Evolutionary conservation across 768 basidiomycete genomes (phyloP).

Genomic region (Leccinum uliginosum): DNA sequence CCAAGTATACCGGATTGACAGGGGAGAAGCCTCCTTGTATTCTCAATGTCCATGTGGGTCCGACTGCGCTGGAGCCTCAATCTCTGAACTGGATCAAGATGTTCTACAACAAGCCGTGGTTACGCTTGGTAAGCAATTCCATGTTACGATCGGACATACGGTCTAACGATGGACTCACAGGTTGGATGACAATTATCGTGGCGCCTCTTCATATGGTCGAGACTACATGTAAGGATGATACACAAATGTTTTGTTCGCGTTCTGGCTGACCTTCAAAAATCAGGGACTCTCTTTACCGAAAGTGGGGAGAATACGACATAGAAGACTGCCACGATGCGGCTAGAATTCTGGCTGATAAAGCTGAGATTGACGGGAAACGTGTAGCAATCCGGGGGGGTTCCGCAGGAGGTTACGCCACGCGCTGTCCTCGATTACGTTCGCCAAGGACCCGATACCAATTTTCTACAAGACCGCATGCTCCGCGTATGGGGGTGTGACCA

Average conservation of each 20-base stretch:
- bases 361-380: background rate
- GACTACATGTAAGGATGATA: slow-evolving; percentile 43
- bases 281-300: slow-evolving; percentile 48
- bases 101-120: slow-evolving; percentile 66
- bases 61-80: slow-evolving; percentile 45
- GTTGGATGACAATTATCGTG: slow-evolving; percentile 73
- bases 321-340: slow-evolving; percentile 48
- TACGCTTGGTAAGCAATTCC: slow-evolving; percentile 52
- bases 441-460: slow-evolving; percentile 45
- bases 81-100: slow-evolving; percentile 50
- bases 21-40: slow-evolving; percentile 65
- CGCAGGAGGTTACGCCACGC: slow-evolving; percentile 67
- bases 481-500: slow-evolving; percentile 59
- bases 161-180: slow-evolving; percentile 28
- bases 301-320: slow-evolving; percentile 69
- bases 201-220: slow-evolving; percentile 69
- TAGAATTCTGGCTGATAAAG: background rate
- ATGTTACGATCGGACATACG: background rate
- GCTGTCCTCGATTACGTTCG: slow-evolving; percentile 44
- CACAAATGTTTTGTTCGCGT: too few relatives aligned
- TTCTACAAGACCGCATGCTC: slow-evolving; percentile 56
- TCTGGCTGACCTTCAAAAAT: slow-evolving; percentile 3
- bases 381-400: background rate
- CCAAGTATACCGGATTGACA: slow-evolving; percentile 41
- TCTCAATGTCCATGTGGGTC: slow-evolving; percentile 65